Percentiles rank a stretch among this genome's conserved stretches.
Conservation (phyloP, 1,139 yeast genomes). For the Hemisphaericaspora xylofermentans region DNA sequence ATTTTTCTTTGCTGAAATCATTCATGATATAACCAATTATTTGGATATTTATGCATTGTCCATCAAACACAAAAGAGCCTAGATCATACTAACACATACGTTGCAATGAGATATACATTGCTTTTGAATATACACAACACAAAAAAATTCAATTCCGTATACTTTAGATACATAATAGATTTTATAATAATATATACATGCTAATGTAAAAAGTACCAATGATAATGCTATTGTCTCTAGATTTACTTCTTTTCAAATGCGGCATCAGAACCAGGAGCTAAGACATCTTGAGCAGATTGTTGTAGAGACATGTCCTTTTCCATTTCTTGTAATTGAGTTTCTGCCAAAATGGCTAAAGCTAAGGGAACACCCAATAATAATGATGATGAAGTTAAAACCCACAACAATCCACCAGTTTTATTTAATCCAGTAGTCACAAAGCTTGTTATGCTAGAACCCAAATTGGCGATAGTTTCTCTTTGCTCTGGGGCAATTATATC, state of each 20-base stretch:
- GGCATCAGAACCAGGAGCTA: constrained; percentile 72
- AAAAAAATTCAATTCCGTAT: not conserved
- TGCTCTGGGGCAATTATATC: constrained; percentile 90
- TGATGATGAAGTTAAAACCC: constrained; percentile 84
- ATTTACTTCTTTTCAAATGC: constrained; percentile 42
- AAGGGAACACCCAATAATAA: constrained; percentile 90
- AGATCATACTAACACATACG: not conserved
- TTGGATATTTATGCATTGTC: constrained; percentile 83
- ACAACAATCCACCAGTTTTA: constrained; percentile 72
- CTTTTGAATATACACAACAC: not conserved
- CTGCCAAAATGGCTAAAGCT: constrained; percentile 84
- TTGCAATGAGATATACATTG: not conserved
- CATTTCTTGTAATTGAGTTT: constrained; percentile 90
- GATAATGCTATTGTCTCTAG: not conserved
- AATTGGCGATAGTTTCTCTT: constrained; percentile 50
- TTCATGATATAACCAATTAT: constrained; percentile 76
- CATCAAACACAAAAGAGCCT: constrained; percentile 73
- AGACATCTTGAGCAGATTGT: constrained; percentile 79
- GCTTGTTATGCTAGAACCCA: constrained; percentile 34
- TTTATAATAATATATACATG: constrained; percentile 1
- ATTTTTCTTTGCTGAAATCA: constrained; percentile 77
- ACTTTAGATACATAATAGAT: constrained; percentile 2
- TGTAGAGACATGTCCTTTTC: constrained; percentile 89
- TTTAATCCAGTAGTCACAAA: constrained; percentile 47
- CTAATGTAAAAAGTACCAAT: not conserved